Evolutionary conservation across 163 green algal genomes (phyloP).

Genomic region (Scenedesmus sp.): DNA sequence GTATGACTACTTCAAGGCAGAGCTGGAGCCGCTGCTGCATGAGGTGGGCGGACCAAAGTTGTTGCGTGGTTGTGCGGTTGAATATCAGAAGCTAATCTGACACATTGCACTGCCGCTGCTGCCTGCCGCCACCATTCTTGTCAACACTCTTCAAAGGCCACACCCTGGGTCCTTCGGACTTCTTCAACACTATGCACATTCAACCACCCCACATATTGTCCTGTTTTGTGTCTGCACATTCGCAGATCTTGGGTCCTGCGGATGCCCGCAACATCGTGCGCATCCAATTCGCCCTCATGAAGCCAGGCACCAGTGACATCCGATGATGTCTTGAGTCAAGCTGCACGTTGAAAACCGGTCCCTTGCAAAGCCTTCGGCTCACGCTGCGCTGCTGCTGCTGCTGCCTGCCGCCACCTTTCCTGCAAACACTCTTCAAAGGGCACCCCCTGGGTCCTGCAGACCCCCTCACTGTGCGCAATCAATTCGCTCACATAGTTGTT

Average conservation of each 20-base stretch:
- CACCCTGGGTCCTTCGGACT: too few relatives aligned
- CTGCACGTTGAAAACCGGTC: constrained; percentile 54
- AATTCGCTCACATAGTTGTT: neutral
- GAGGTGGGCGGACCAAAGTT: constrained; percentile 34
- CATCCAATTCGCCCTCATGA: constrained; percentile 80
- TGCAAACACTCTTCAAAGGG: too few relatives aligned
- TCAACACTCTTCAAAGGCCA: too few relatives aligned
- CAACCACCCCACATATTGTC: neutral
- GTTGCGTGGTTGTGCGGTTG: neutral
- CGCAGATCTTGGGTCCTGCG: constrained; percentile 57
- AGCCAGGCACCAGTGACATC: constrained; percentile 51
- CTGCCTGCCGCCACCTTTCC: too few relatives aligned
- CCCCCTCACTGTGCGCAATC: neutral
- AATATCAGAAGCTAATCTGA: too few relatives aligned
- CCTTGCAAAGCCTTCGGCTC: constrained; percentile 9
- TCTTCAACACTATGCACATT: too few relatives aligned
- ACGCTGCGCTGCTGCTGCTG: too few relatives aligned
- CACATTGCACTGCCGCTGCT: too few relatives aligned
- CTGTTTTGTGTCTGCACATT: too few relatives aligned
- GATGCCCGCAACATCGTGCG: constrained; percentile 78
- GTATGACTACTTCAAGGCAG: neutral
- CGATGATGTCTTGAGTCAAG: neutral
- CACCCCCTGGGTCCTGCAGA: neutral
- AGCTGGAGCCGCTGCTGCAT: neutral
- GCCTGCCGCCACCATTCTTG: too few relatives aligned